These are phyloP conservation scores for Urtica urens DNA, from an alignment of 306 rosid species.

Conservation along the genomic window DNA sequence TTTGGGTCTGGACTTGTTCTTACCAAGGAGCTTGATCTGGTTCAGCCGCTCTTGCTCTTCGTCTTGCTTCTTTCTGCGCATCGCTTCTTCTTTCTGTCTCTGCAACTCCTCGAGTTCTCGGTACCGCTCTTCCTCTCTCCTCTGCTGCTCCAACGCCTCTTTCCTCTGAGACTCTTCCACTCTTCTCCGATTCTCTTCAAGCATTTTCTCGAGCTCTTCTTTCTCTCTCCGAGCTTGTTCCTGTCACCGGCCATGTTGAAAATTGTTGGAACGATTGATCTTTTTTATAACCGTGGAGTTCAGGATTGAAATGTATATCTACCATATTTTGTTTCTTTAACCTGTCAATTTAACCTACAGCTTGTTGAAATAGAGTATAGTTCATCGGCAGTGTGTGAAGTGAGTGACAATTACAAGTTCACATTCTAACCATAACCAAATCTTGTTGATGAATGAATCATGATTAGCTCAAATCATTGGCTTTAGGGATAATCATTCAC, in stretches of 20 bases:
- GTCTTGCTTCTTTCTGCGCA: conserved; percentile 76
- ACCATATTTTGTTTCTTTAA: no score
- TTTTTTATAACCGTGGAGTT: no score
- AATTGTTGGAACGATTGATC: no score
- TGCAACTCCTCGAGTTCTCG: conserved; percentile 96
- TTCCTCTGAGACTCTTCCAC: conserved; percentile 84
- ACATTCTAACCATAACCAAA: no score
- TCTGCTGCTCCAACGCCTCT: conserved; percentile 81
- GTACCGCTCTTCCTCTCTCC: conserved; percentile 90
- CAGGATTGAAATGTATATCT: no score
- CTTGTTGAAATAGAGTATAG: no score
- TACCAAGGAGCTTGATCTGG: conserved; percentile 88
- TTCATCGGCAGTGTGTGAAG: no score
- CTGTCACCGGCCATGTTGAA: conserved; percentile 24
- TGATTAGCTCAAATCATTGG: no score
- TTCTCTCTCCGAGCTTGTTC: conserved; percentile 75
- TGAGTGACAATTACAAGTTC: no score
- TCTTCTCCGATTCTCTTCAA: conserved; percentile 84
- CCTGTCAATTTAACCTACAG: no score
- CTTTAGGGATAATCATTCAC: no score
- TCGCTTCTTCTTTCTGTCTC: conserved; percentile 87
- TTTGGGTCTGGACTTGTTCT: conserved; percentile 89
- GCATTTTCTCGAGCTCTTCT: conserved; percentile 84
- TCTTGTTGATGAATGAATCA: no score
- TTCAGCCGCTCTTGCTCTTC: conserved; percentile 76